phyloP scores from a whole-genome alignment of 352 stramenopile species.

The Phytophthora foliorum region DNA sequence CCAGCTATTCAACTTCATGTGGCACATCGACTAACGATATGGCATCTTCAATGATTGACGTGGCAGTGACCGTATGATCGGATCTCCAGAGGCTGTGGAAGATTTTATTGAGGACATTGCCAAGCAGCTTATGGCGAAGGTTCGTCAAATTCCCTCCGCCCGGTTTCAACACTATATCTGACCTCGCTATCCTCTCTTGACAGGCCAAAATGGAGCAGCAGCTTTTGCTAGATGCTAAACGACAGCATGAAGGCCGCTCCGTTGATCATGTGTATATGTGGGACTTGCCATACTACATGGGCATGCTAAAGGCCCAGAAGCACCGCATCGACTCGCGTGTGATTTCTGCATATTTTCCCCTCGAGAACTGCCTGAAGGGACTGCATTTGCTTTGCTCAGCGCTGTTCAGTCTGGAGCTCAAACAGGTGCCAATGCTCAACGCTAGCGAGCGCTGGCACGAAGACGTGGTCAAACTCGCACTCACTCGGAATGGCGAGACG shows the following conservation, averaged over 20 bases:
- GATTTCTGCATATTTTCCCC: conserved; percentile 91
- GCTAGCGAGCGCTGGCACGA: conserved; percentile 91
- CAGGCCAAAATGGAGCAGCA: conserved; percentile 69
- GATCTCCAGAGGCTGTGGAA: conserved; percentile 71
- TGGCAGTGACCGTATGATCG: conserved; percentile 88
- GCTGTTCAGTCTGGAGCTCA: conserved; percentile 94
- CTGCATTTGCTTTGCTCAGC: conserved; percentile 89
- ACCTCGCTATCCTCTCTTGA: conserved; percentile 1
- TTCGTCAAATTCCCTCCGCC: conserved; percentile 28
- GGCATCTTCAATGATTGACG: background rate
- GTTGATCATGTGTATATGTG: conserved; percentile 88
- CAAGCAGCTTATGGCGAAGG: conserved; percentile 77
- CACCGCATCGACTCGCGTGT: conserved; percentile 84
- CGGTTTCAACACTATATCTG: background rate
- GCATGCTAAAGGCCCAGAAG: conserved; percentile 81
- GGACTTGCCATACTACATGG: conserved; percentile 96
- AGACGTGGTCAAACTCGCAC: conserved; percentile 91
- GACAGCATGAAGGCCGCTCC: conserved; percentile 56
- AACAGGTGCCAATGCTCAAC: conserved; percentile 75
- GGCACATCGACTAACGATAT: conserved; percentile 13
- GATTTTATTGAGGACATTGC: conserved; percentile 74
- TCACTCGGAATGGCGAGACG: conserved; percentile 68
- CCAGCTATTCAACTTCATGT: background rate
- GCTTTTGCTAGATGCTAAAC: conserved; percentile 72
- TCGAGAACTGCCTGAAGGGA: conserved; percentile 93